Conservation (phyloP, 352 stramenopile species). For the Chrysophaeum taylorii region DNA sequence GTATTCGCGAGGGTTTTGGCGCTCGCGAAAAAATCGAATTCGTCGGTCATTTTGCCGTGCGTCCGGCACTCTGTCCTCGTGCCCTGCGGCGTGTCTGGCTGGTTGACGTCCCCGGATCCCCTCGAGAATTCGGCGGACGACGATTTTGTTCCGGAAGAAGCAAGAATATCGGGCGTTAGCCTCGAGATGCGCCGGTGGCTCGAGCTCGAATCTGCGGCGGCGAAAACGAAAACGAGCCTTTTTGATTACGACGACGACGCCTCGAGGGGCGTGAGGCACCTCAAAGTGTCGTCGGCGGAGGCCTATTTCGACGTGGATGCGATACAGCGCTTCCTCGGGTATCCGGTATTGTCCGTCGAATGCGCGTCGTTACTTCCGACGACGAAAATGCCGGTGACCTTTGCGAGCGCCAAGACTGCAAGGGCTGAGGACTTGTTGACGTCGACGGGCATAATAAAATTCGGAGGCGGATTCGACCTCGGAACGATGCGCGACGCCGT, state of each 20-base stretch:
- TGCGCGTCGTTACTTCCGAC: neutral
- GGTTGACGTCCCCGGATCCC: neutral
- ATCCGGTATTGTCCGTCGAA: neutral
- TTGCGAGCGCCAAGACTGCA: too few species aligned
- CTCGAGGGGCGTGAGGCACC: neutral
- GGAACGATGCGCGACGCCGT: neutral
- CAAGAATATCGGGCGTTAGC: neutral
- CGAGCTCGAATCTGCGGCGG: neutral
- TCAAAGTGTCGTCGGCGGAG: neutral
- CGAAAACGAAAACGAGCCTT: neutral
- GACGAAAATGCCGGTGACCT: too few species aligned
- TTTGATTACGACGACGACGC: constrained; percentile 1
- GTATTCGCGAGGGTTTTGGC: neutral
- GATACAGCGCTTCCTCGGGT: neutral
- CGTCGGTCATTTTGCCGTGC: neutral
- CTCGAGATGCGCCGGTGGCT: neutral
- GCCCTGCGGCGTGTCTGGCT: neutral
- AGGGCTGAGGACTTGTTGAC: too few species aligned
- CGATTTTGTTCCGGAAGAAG: neutral
- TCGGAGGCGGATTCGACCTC: neutral
- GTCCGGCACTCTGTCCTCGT: constrained; percentile 4
- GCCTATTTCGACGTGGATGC: neutral
- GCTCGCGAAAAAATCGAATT: neutral
- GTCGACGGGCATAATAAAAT: too few species aligned
- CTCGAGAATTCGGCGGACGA: neutral